Conservation (phyloP, 768 basidiomycete genomes). For the Cytidiella melzeri region DNA sequence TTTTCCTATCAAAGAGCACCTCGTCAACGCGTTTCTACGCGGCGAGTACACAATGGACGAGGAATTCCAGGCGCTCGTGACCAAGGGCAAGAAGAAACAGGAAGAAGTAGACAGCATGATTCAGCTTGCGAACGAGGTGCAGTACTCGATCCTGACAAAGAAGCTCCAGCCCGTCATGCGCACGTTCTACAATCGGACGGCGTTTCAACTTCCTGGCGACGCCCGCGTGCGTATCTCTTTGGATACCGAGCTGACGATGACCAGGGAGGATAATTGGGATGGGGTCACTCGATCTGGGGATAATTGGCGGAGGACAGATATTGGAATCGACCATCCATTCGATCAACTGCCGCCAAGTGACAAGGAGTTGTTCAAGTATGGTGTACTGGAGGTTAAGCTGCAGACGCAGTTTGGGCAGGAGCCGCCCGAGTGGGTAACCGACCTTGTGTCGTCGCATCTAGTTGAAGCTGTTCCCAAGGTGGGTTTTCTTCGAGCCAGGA, state of each 20-base stretch:
- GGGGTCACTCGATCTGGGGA: slow-evolving; percentile 64
- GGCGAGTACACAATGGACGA: slow-evolving; percentile 92
- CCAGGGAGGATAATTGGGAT: slow-evolving; percentile 98
- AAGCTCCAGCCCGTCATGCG: slow-evolving; percentile 86
- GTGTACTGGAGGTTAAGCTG: slow-evolving; percentile 94
- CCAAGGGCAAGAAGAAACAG: slow-evolving; percentile 89
- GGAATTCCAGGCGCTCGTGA: slow-evolving; percentile 81
- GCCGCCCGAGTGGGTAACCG: slow-evolving; percentile 93
- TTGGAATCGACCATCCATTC: slow-evolving; percentile 91
- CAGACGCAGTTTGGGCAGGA: slow-evolving; percentile 95
- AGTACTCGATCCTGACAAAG: slow-evolving; percentile 82
- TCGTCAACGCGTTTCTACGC: slow-evolving; percentile 83
- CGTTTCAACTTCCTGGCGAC: slow-evolving; percentile 97
- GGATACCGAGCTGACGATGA: slow-evolving; percentile 91
- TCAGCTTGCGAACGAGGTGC: slow-evolving; percentile 94
- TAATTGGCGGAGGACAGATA: slow-evolving; percentile 94
- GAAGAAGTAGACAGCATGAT: slow-evolving; percentile 92
- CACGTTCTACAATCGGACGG: slow-evolving; percentile 97
- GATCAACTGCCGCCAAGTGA: slow-evolving; percentile 67
- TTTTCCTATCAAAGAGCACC: slow-evolving; percentile 90
- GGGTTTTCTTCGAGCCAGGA: slow-evolving; percentile 32
- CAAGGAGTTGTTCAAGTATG: slow-evolving; percentile 94
- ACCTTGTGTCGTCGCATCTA: slow-evolving; percentile 91
- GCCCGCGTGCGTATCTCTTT: slow-evolving; percentile 98
- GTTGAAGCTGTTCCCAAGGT: slow-evolving; percentile 99